Evolutionary conservation across 345 rosid genomes (phyloP).

Genomic region (Isatis tinctoria): DNA sequence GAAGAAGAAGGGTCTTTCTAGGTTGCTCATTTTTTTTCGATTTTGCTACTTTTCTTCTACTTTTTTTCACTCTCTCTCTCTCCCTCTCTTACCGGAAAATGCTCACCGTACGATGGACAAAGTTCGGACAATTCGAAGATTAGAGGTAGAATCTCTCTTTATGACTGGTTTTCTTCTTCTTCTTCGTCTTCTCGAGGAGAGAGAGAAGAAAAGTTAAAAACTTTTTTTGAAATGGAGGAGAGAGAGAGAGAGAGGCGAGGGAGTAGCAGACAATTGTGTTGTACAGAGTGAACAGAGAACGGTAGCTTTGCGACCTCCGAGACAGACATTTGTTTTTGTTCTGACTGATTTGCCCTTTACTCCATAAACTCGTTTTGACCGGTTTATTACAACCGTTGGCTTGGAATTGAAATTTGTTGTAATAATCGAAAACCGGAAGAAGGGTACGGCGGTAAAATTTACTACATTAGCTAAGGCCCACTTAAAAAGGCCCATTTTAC

Average conservation of each 20-base stretch:
- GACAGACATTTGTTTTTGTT: slow-evolving; percentile 7
- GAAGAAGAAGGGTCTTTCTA: slow-evolving; percentile 17
- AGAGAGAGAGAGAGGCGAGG: slow-evolving; percentile 18
- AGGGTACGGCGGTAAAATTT: slow-evolving; percentile 7
- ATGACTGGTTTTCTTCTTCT: neutral
- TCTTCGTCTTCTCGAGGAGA: slow-evolving; percentile 11
- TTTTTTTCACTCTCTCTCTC: neutral
- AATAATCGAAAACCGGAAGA: neutral
- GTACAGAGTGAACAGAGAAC: slow-evolving; percentile 34
- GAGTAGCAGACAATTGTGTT: slow-evolving; percentile 31
- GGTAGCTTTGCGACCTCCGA: slow-evolving; percentile 31
- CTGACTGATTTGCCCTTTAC: slow-evolving; percentile 23
- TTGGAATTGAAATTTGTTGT: neutral
- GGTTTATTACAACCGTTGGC: neutral
- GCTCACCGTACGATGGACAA: neutral
- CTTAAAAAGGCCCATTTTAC: slow-evolving; percentile 4
- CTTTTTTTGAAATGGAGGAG: slow-evolving; percentile 26
- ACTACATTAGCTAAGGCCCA: slow-evolving; percentile 6
- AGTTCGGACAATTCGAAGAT: neutral
- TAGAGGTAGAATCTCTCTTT: neutral
- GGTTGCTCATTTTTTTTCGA: slow-evolving; percentile 33
- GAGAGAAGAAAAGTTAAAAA: neutral
- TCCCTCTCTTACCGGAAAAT: neutral
- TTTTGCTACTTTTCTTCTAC: neutral
- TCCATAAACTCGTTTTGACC: neutral